Base-by-base conservation (phyloP, 305 asterid species). In the Fraxinus angustifolia region DNA sequence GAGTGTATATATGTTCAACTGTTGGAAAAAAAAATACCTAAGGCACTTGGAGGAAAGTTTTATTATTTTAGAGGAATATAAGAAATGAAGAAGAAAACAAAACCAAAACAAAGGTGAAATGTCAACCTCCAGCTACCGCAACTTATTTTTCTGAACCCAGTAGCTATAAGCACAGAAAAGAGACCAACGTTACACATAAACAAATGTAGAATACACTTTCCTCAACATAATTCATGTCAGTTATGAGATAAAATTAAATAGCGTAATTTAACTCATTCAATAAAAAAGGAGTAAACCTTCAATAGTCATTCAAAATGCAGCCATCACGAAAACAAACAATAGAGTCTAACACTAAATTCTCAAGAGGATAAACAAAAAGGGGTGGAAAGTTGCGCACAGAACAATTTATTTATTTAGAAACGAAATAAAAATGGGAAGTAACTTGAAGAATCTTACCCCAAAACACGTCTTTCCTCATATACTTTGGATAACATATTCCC, bases 381-480 rank as follows among this genome's bases (percentile, higher is more conserved):
- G 23, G 5, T 16, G 65, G 26, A n/a, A 17, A 53, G 7, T n/a
- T 21, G 58, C 6, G 50, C 42, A 76, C 10, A 4, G 50, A 11
- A 62, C 60, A 81, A 58, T 50, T 19, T 23, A 62, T 62, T 21
- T 7, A 62, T 62, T 30, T 30, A 30, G 4, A 62, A 40, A 73
- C 67, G 26, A 35, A 70, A 73, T 23, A 6, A 71, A 12, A 31
- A 8, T 19, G 76, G 23, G 28, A 74, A 80, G 31, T 45, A 36
- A 36, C 33, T 17, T 45, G 6, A 1, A 42, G 3, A 82, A 60
- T 21, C 67, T 80, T 84, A 93, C 97, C 97, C 98, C 75, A 92
- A 75, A 83, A 93, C 90, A 76, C 90, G 90, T 82, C 83, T 87
- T 76, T 94, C 99, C 83, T 94, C 90, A 26, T 92, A 87, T 60